Percentiles rank a stretch among this genome's conserved stretches.
Conservation (phyloP, 2,329 filamentous ascomycete genomes). For the Fusarium equiseti region DNA sequence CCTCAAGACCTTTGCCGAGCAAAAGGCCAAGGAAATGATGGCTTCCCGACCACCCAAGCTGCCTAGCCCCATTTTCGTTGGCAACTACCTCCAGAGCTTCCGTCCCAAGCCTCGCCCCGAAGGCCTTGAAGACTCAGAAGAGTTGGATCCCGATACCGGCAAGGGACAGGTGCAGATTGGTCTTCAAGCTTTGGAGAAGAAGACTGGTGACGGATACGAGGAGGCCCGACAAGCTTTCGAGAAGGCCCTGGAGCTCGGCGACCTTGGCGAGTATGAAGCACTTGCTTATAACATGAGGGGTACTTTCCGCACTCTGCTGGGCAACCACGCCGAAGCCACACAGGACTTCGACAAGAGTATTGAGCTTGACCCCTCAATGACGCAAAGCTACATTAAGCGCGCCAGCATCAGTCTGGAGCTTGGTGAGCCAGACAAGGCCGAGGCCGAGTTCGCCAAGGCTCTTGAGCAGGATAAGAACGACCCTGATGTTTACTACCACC, state of each 20-base stretch:
- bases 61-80: slow-evolving; percentile 95
- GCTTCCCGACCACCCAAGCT: slow-evolving; percentile 87
- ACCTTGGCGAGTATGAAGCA: slow-evolving; percentile 85
- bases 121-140: slow-evolving; percentile 84
- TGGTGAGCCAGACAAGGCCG: slow-evolving; percentile 86
- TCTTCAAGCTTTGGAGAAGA: slow-evolving; percentile 82
- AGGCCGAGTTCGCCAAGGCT: slow-evolving; percentile 87
- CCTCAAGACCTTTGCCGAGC: slow-evolving; percentile 95
- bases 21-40: slow-evolving; percentile 92
- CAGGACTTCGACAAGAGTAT: slow-evolving; percentile 92
- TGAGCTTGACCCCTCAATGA: slow-evolving; percentile 86
- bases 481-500: slow-evolving; percentile 99
- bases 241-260: slow-evolving; percentile 84
- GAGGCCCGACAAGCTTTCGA: slow-evolving; percentile 89
- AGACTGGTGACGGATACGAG: slow-evolving; percentile 91
- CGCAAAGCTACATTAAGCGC: slow-evolving; percentile 98
- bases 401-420: slow-evolving; percentile 98
- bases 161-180: slow-evolving; percentile 89
- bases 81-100: slow-evolving; percentile 99
- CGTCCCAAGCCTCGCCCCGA: slow-evolving; percentile 81
- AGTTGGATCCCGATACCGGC: slow-evolving; percentile 81
- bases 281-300: slow-evolving; percentile 97
- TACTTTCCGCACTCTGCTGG: slow-evolving; percentile 92
- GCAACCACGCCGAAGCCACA: slow-evolving; percentile 86
- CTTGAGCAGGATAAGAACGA: slow-evolving; percentile 87